phyloP scores from a whole-genome alignment of 441 rosid genomes.

The Adansonia gregorii region DNA sequence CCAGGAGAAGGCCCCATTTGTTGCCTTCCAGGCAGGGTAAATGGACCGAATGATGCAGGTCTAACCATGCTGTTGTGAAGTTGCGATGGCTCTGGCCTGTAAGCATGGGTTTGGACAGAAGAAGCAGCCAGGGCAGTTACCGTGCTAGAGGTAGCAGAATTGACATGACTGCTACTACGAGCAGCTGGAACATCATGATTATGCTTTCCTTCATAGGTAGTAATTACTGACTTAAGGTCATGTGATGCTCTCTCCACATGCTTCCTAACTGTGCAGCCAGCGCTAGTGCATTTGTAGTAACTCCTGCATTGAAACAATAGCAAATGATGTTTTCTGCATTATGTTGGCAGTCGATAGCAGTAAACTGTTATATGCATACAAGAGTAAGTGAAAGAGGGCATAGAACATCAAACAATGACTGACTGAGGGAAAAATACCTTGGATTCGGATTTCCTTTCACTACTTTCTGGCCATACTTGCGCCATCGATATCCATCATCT shows the following conservation, averaged over 20 bases:
- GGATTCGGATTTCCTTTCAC: constrained; percentile 88
- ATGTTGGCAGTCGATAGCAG: neutral
- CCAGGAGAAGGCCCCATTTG: constrained; percentile 50
- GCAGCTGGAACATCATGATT: constrained; percentile 93
- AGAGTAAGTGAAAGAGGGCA: constrained; percentile 9
- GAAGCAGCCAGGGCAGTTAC: constrained; percentile 38
- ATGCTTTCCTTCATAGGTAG: constrained; percentile 97
- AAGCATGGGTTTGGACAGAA: constrained; percentile 45
- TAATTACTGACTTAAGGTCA: constrained; percentile 88
- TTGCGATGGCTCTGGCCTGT: constrained; percentile 56
- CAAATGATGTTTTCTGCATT: constrained; percentile 4
- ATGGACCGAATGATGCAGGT: constrained; percentile 49
- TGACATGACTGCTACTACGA: constrained; percentile 81
- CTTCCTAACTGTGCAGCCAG: constrained; percentile 91
- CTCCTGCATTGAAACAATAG: constrained; percentile 59
- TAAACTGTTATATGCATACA: neutral
- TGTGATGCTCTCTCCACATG: constrained; percentile 98
- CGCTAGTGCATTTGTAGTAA: constrained; percentile 91
- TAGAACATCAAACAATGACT: neutral
- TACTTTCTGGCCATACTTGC: constrained; percentile 81
- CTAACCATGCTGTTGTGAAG: constrained; percentile 56
- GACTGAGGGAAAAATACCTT: constrained; percentile 39
- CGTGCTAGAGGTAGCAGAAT: constrained; percentile 39
- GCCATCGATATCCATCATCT: constrained; percentile 80
- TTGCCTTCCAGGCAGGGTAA: constrained; percentile 60